phyloP scores from a whole-genome alignment of 305 asterid genomes.

The Solanum hybrid region DNA sequence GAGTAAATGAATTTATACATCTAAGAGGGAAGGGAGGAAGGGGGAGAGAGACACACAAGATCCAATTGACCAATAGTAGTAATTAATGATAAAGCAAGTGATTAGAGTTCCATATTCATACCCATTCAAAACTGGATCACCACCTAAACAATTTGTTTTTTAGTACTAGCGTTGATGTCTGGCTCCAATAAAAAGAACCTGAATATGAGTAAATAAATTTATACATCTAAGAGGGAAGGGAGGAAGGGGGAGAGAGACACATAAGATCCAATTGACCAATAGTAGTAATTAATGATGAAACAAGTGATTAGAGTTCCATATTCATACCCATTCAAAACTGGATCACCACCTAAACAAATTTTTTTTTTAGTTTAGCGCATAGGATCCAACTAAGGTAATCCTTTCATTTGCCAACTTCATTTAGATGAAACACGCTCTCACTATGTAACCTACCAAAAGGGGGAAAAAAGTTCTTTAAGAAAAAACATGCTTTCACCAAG shows the following conservation, averaged over 20 bases:
- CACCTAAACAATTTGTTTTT: neutral
- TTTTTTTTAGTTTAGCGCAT: neutral
- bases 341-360: neutral
- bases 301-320: neutral
- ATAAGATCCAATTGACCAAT: constrained; percentile 6
- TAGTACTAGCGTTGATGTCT: constrained; percentile 55
- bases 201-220: constrained; percentile 94
- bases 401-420: neutral
- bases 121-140: neutral
- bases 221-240: constrained; percentile 28
- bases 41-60: constrained; percentile 4
- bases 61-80: neutral
- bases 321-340: neutral
- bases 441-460: neutral
- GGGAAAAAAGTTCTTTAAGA: neutral
- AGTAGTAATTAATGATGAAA: neutral
- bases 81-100: neutral
- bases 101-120: neutral
- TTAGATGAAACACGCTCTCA: neutral
- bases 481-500: neutral
- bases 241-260: constrained; percentile 1
- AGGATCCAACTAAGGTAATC: neutral
- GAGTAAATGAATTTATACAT: constrained; percentile 75
- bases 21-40: constrained; percentile 20
- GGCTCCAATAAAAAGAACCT: constrained; percentile 99